Evolutionary conservation across 148 eudicot genomes (phyloP).

Genomic region (Vaccinium vitisidaea): DNA sequence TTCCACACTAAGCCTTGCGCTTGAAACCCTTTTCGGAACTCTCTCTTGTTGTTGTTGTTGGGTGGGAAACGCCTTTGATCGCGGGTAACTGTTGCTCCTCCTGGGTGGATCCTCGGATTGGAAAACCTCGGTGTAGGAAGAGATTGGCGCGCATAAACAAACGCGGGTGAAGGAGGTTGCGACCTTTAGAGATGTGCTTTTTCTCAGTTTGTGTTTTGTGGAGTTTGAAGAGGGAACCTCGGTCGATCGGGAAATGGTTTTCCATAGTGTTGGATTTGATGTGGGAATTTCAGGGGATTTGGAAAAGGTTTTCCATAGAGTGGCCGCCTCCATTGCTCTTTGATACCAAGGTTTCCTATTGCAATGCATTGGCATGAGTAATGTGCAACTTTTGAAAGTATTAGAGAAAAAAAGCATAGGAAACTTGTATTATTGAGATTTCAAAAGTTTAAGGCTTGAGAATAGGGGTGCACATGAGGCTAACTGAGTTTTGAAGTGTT

Average conservation of each 20-base stretch:
- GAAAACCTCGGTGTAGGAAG: conserved; percentile 78
- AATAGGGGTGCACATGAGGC: too few relatives aligned
- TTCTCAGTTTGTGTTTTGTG: conserved; percentile 54
- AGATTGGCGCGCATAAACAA: conserved; percentile 88
- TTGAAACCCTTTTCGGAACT: conserved; percentile 27
- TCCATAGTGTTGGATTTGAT: conserved; percentile 44
- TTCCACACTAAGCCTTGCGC: conserved; percentile 61
- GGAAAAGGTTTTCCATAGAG: conserved; percentile 62
- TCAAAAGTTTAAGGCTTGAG: too few relatives aligned
- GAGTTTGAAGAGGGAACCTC: conserved; percentile 34
- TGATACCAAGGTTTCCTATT: conserved; percentile 92
- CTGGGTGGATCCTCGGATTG: conserved; percentile 63
- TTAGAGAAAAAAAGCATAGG: too few relatives aligned
- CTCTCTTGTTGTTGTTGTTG: conserved; percentile 22
- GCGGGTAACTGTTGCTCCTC: conserved; percentile 77
- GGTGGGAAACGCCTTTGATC: conserved; percentile 49
- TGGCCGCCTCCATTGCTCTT: conserved; percentile 75
- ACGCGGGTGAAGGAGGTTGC: conserved; percentile 81
- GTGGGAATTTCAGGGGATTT: conserved; percentile 43
- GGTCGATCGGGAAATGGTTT: conserved; percentile 44
- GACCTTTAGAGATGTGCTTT: conserved; percentile 68
- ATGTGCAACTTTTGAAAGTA: too few relatives aligned
- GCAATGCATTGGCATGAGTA: too few relatives aligned
- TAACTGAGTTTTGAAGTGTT: too few relatives aligned
- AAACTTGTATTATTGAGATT: too few relatives aligned